These are phyloP conservation scores for Microdochium trichocladiopsis DNA, from an alignment of 2,329 filamentous ascomycete genomes.

Conservation along the genomic window DNA sequence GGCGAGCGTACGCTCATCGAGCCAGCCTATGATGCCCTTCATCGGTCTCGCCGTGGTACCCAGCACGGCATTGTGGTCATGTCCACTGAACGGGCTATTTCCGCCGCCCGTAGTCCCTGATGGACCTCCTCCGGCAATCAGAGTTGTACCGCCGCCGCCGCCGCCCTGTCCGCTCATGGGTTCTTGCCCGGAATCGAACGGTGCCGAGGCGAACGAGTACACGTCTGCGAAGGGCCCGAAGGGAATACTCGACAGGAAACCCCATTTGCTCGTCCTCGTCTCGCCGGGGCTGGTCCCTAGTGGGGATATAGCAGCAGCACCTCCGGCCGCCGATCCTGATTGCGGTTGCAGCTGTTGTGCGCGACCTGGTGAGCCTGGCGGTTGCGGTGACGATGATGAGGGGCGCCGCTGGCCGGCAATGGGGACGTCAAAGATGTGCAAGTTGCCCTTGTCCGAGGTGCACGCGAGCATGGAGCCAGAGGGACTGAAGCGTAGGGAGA, in stretches of 20 bases:
- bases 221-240: slow-evolving; percentile 86
- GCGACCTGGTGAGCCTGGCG: slow-evolving; percentile 7
- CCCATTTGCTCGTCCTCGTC: slow-evolving; percentile 66
- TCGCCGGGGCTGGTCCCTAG: slow-evolving; percentile 17
- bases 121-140: not conserved
- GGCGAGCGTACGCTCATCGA: slow-evolving; percentile 63
- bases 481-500: slow-evolving; percentile 82
- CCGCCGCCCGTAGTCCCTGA: slow-evolving; percentile 17
- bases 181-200: slow-evolving; percentile 81
- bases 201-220: slow-evolving; percentile 75
- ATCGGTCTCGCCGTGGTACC: slow-evolving; percentile 49
- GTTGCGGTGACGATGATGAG: slow-evolving; percentile 7
- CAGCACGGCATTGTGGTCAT: slow-evolving; percentile 29
- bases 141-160: not conserved
- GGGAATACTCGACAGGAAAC: slow-evolving; percentile 74
- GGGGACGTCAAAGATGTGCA: slow-evolving; percentile 88
- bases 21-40: slow-evolving; percentile 85
- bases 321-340: slow-evolving; percentile 9
- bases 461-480: slow-evolving; percentile 75
- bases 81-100: slow-evolving; percentile 33
- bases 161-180: slow-evolving; percentile 19
- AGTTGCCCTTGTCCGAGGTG: slow-evolving; percentile 92
- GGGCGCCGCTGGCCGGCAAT: slow-evolving; percentile 20
- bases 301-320: not conserved
- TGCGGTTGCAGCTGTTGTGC: slow-evolving; percentile 4